These are phyloP conservation scores for Backusella psychrophila DNA, from an alignment of 192 early-diverging fungal genomes.

Conservation along the genomic window DNA sequence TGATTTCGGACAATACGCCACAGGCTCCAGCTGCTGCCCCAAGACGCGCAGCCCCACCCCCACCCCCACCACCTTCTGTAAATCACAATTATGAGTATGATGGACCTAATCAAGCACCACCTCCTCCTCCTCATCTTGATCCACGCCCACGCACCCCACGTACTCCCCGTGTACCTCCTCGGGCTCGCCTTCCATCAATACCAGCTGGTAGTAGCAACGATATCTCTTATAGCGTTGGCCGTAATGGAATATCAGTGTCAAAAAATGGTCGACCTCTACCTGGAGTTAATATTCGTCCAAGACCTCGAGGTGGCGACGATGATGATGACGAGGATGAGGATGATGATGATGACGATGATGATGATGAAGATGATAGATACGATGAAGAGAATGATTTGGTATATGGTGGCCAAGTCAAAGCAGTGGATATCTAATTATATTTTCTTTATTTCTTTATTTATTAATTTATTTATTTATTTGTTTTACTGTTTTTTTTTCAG, in stretches of 20 bases:
- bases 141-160: not conserved
- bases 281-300: not conserved
- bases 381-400: not conserved
- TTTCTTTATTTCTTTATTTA: not conserved
- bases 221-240: not conserved
- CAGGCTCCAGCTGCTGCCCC: not conserved
- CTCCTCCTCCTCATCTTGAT: not conserved
- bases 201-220: not conserved
- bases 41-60: not conserved
- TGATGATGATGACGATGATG: not conserved
- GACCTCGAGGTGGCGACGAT: not conserved
- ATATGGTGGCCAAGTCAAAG: not conserved
- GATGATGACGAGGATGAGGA: not conserved
- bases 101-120: not conserved
- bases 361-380: not conserved
- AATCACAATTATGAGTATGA: not conserved
- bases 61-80: not conserved
- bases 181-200: not conserved
- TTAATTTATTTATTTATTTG: not conserved
- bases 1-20: not conserved
- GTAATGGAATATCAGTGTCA: not conserved
- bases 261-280: not conserved
- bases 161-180: not conserved
- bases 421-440: not conserved
- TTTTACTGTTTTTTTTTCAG: too few species aligned